A percentile compares a stretch with the other conserved stretches of the same genome.
These are phyloP conservation scores for Waltergamsia citrina DNA, from an alignment of 2,329 filamentous ascomycete genomes.

Conservation along the genomic window DNA sequence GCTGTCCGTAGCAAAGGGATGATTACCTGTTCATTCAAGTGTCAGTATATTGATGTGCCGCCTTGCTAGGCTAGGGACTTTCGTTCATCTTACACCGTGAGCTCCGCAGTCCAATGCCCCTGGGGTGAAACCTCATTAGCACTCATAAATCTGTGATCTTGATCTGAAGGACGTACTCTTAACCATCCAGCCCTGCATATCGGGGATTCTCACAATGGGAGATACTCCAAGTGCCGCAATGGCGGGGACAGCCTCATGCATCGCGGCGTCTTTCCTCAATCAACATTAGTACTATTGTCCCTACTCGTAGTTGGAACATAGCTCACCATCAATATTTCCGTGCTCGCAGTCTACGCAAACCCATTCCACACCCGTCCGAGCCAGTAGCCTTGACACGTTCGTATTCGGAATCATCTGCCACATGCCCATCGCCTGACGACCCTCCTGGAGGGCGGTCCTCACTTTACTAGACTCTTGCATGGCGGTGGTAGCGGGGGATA, in stretches of 20 bases:
- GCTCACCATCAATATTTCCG: constrained; percentile 36
- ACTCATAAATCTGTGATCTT: too few species aligned
- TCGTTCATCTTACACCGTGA: constrained; percentile 27
- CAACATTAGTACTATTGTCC: not conserved
- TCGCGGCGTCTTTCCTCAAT: constrained; percentile 27
- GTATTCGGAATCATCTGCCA: constrained; percentile 57
- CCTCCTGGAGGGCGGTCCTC: constrained; percentile 36
- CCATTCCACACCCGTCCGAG: constrained; percentile 55
- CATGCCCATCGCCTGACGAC: constrained; percentile 41
- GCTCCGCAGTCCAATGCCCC: constrained; percentile 40
- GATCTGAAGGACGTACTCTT: constrained; percentile 22
- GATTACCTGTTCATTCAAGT: constrained; percentile 23
- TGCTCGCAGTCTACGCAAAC: constrained; percentile 51
- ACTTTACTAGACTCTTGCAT: constrained; percentile 39
- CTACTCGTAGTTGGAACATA: not conserved
- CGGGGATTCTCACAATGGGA: constrained; percentile 41
- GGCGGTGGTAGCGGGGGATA: constrained; percentile 3
- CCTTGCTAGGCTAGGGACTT: too few species aligned
- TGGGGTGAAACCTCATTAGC: constrained; percentile 8
- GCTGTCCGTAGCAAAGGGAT: constrained; percentile 33
- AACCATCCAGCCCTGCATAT: constrained; percentile 34
- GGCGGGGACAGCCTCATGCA: constrained; percentile 44
- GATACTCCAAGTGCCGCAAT: constrained; percentile 35
- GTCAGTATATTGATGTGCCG: constrained; percentile 5
- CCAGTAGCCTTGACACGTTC: constrained; percentile 50